Evolutionary conservation across 768 basidiomycete species (phyloP), one percentile per base, ranked within the genome.

Genomic region (Suillus americanus): DNA sequence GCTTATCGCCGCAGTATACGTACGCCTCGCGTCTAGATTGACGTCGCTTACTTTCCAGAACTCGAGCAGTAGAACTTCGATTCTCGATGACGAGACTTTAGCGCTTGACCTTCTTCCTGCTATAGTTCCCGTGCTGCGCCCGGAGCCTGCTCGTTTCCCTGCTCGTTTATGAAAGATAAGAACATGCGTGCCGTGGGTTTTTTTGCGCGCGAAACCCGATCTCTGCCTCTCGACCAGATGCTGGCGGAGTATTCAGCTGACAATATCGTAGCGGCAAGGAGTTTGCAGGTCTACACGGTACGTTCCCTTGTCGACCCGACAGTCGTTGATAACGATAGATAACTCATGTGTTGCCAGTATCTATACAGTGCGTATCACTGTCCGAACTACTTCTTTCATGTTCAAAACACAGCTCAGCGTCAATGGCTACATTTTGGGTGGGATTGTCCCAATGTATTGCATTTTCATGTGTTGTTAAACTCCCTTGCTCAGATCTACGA

Each of bases 361-460:
- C 16, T 57, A 25, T 57, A 57, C 18, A 37, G 56, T 57, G 38
- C 16, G 56, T 57, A 12, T 50, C 48, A 25, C 25, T 57, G 10
- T 40, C 16, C 8, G 10, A 40, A 57, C 23, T 35, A 10, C 9
- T 40, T 18, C 23, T 38, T 57, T 4, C 16, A 18, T 40, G 3
- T 28, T 25, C 23, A 40, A 40, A 57, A 25, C 56, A 5, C 37
- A 57, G 9, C 9, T 57, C 56, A 57, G 56, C 56, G 23, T 57
- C 56, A 5, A 57, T 57, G 56, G 56, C 37, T 40, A 57, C 56
- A 40, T 57, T 57, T 38, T 57, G 56, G 56, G 56, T 57, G 16
- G 18, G 56, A 3, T 57, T 40, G 1, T 56, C 3, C 2, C 9
- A 23, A 18, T 14, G 25, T 14, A 18, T 38, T 23, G 48, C 14